Evolutionary conservation across 345 rosid genomes (phyloP).

Genomic region (Murraya paniculata): DNA sequence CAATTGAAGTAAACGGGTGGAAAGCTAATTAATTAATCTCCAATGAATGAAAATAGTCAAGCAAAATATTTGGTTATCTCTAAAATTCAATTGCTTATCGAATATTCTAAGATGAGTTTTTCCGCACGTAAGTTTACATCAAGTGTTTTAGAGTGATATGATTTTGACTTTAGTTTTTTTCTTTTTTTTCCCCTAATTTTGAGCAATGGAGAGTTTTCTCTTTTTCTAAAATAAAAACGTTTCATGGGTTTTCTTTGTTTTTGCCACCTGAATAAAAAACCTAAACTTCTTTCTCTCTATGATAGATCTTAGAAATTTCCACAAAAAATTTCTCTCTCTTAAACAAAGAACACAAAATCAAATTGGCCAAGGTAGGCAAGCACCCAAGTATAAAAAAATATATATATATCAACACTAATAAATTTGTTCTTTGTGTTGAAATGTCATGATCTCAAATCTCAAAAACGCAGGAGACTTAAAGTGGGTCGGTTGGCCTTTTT

Average conservation of each 20-base stretch:
- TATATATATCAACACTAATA: neutral
- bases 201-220: too few species aligned
- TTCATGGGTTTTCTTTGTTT: neutral
- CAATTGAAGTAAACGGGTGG: too few species aligned
- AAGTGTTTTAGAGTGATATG: neutral
- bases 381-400: neutral
- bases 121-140: neutral
- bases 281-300: neutral
- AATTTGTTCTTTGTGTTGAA: neutral
- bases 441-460: neutral
- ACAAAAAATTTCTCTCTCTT: neutral
- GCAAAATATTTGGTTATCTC: neutral
- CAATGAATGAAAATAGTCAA: neutral
- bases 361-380: neutral
- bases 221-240: too few species aligned
- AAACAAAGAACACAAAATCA: neutral
- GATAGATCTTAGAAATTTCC: neutral
- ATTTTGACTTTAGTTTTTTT: too few species aligned
- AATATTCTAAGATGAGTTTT: neutral
- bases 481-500: neutral
- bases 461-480: neutral
- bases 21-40: too few species aligned
- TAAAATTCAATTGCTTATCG: neutral
- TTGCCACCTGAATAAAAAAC: neutral
- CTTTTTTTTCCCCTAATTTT: too few species aligned